These are phyloP conservation scores for Serpula lacrymans DNA, from an alignment of 768 basidiomycete species.

Conservation along the genomic window DNA sequence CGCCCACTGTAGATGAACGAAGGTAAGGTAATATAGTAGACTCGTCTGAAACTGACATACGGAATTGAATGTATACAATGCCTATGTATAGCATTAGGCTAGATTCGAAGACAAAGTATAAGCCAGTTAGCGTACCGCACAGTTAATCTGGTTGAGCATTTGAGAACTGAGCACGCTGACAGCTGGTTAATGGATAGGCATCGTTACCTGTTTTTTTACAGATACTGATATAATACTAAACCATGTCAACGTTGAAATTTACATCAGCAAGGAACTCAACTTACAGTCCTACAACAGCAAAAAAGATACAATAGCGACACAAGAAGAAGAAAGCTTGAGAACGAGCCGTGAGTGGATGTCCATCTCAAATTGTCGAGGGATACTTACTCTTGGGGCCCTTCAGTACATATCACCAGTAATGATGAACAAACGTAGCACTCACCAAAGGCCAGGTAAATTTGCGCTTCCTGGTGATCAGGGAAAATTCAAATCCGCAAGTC, in stretches of 20 bases:
- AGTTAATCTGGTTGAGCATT: conserved; percentile 62
- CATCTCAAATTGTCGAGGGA: too few relatives aligned
- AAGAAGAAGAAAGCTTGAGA: conserved; percentile 59
- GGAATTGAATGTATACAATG: conserved; percentile 67
- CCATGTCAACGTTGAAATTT: conserved; percentile 1
- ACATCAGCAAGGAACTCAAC: conserved; percentile 16
- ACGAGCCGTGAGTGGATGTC: too few relatives aligned
- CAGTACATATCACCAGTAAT: too few relatives aligned
- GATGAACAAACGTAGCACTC: conserved; percentile 24
- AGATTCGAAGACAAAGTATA: too few relatives aligned
- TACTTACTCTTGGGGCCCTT: too few relatives aligned
- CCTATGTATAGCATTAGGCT: conserved; percentile 35
- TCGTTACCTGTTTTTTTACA: conserved; percentile 42
- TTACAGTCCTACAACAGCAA: conserved; percentile 62
- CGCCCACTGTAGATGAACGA: conserved; percentile 40
- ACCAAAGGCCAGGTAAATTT: conserved; percentile 70
- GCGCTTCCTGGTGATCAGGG: conserved; percentile 53
- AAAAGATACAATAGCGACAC: conserved; percentile 70
- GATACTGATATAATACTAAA: conserved; percentile 57
- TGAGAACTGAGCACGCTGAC: neutral
- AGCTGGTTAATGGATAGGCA: conserved; percentile 3
- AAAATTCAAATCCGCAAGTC: conserved; percentile 67
- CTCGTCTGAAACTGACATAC: conserved; percentile 29
- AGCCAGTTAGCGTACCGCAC: conserved; percentile 55
- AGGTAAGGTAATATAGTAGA: conserved; percentile 3